These are phyloP conservation scores for Pholiota conissans DNA, from an alignment of 768 basidiomycete species.

Conservation along the genomic window DNA sequence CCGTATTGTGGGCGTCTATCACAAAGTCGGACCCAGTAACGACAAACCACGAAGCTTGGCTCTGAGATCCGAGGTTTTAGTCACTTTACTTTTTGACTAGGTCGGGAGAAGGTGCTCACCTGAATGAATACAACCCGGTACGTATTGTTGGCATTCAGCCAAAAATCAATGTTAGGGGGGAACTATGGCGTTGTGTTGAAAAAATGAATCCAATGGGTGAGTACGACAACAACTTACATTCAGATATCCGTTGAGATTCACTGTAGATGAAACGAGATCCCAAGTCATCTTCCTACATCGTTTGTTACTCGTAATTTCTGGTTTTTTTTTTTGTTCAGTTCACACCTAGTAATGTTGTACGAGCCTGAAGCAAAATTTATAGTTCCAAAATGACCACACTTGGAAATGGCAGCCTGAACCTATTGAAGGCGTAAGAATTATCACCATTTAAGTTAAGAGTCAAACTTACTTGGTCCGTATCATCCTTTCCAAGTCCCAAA, in stretches of 20 bases:
- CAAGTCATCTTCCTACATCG: slow-evolving; percentile 51
- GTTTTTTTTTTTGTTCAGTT: not conserved
- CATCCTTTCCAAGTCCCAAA: slow-evolving; percentile 1
- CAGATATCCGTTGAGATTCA: slow-evolving; percentile 46
- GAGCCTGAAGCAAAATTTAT: slow-evolving; percentile 43
- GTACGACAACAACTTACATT: slow-evolving; percentile 31
- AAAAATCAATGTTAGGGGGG: slow-evolving; percentile 51
- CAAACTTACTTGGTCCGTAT: slow-evolving; percentile 11
- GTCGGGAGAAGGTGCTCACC: slow-evolving; percentile 21
- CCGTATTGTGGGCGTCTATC: slow-evolving; percentile 54
- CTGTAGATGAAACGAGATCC: slow-evolving; percentile 42
- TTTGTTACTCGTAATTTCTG: not conserved
- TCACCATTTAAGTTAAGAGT: not conserved
- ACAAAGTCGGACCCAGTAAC: slow-evolving; percentile 55
- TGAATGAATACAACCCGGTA: slow-evolving; percentile 65
- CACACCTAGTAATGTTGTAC: slow-evolving; percentile 53
- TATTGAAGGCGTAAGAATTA: slow-evolving; percentile 11
- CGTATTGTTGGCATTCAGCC: slow-evolving; percentile 55
- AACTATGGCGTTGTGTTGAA: slow-evolving; percentile 34
- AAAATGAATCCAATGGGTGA: not conserved
- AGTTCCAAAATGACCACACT: slow-evolving; percentile 47
- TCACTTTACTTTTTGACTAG: not conserved
- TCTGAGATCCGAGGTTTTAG: slow-evolving; percentile 27
- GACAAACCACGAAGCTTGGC: slow-evolving; percentile 66
- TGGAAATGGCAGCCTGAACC: slow-evolving; percentile 48